phyloP scores from a whole-genome alignment of 345 rosid species.

The Eutrema yunnanense region DNA sequence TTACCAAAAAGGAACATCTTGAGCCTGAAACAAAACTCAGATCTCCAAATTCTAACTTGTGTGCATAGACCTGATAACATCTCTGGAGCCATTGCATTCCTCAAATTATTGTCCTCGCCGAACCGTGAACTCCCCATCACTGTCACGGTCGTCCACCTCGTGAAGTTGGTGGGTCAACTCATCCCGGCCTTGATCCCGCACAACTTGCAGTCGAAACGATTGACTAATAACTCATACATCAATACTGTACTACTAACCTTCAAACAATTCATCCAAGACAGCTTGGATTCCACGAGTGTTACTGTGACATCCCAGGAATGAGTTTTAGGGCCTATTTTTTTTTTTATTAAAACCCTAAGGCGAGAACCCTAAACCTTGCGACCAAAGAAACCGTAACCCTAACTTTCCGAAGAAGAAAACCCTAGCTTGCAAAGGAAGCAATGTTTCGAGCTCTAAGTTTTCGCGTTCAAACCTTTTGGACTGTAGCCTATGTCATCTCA shows the following conservation, averaged over 20 bases:
- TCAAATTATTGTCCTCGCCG: constrained; percentile 20
- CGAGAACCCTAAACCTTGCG: no score
- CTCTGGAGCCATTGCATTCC: constrained; percentile 3
- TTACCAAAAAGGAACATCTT: neutral
- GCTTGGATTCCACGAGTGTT: neutral
- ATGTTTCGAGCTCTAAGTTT: no score
- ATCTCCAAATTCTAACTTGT: constrained; percentile 38
- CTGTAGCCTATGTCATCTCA: no score
- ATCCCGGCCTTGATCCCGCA: constrained; percentile 42
- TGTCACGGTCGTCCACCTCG: constrained; percentile 44
- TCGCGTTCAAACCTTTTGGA: no score
- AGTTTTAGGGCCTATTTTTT: no score
- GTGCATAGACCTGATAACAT: constrained; percentile 41
- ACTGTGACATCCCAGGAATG: no score
- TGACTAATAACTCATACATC: constrained; percentile 9
- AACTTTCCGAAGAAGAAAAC: no score
- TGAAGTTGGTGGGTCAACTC: constrained; percentile 37
- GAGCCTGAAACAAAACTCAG: constrained; percentile 17
- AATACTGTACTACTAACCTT: constrained; percentile 1
- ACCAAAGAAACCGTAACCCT: no score
- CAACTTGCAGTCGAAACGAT: neutral
- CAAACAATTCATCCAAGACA: neutral
- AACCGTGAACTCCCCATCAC: neutral
- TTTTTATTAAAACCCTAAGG: no score
- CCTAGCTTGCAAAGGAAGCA: no score